A percentile compares a stretch with the other conserved stretches of the same genome.
Evolutionary conservation across 208 protist genomes (phyloP).

Genomic region (Leishmania arabica): DNA sequence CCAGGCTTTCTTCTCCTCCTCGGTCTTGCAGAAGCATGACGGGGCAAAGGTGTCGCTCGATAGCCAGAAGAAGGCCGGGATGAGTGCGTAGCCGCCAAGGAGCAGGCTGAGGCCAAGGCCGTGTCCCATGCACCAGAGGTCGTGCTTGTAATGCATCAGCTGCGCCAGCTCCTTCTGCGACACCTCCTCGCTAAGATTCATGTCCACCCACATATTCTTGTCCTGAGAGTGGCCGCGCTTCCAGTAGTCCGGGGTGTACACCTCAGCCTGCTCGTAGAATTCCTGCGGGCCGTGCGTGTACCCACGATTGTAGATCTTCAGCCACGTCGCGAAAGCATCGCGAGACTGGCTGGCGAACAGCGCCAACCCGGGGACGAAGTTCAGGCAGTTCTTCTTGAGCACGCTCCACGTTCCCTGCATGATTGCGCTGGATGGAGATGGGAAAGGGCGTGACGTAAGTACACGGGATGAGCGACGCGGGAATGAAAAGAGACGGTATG

Average conservation of each 20-base stretch:
- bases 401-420: slow-evolving; percentile 87
- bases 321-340: slow-evolving; percentile 71
- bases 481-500: background rate
- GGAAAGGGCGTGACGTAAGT: background rate
- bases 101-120: slow-evolving; percentile 44
- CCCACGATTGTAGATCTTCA: slow-evolving; percentile 85
- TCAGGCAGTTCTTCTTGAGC: slow-evolving; percentile 81
- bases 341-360: slow-evolving; percentile 61
- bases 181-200: slow-evolving; percentile 83
- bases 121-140: slow-evolving; percentile 87
- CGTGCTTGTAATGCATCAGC: slow-evolving; percentile 84
- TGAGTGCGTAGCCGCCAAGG: slow-evolving; percentile 82
- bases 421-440: background rate
- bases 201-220: slow-evolving; percentile 94
- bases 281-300: slow-evolving; percentile 69
- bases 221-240: slow-evolving; percentile 86
- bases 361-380: slow-evolving; percentile 65
- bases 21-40: slow-evolving; percentile 61
- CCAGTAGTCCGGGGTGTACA: slow-evolving; percentile 84
- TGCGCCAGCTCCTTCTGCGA: slow-evolving; percentile 82
- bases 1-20: slow-evolving; percentile 81
- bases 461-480: background rate
- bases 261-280: slow-evolving; percentile 80
- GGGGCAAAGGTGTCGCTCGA: slow-evolving; percentile 89
- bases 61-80: slow-evolving; percentile 83